Evolutionary conservation across 2,329 filamentous ascomycete species (phyloP).

Genomic region (Cladophialophora yegresii): DNA sequence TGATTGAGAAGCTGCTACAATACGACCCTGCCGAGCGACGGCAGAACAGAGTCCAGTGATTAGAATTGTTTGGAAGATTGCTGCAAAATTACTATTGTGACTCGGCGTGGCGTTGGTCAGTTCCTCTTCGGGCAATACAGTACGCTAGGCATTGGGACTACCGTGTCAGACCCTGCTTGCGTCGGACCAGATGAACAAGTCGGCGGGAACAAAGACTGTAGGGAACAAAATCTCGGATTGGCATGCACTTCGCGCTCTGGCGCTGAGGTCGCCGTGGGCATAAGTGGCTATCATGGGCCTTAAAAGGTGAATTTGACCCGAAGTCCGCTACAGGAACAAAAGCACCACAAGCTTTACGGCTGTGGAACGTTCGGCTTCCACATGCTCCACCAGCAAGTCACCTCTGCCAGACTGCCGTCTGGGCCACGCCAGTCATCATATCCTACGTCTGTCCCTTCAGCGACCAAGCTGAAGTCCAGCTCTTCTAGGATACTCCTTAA

Average conservation of each 20-base stretch:
- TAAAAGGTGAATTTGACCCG: not conserved
- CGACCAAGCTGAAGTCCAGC: constrained; percentile 52
- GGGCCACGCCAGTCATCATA: constrained; percentile 52
- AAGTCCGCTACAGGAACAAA: not conserved
- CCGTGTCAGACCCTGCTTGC: not conserved
- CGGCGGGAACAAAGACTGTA: not conserved
- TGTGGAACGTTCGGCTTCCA: constrained; percentile 39
- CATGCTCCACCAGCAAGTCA: constrained; percentile 53
- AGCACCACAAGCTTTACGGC: not conserved
- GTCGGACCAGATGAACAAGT: not conserved
- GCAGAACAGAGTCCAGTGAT: constrained; percentile 9
- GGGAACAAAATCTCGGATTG: not conserved
- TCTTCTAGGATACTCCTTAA: constrained; percentile 64
- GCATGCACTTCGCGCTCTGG: not conserved
- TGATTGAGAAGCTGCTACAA: constrained; percentile 98
- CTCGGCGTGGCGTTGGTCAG: not conserved
- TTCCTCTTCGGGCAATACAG: not conserved
- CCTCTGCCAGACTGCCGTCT: constrained; percentile 46
- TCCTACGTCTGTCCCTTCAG: constrained; percentile 54
- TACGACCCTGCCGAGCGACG: constrained; percentile 48
- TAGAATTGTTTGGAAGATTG: not conserved
- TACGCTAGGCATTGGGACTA: not conserved
- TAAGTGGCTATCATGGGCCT: not conserved
- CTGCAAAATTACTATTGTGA: not conserved
- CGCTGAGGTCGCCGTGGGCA: not conserved